Evolutionary conservation across 2,329 filamentous ascomycete species (phyloP).

Genomic region (Phialocephala sp.): DNA sequence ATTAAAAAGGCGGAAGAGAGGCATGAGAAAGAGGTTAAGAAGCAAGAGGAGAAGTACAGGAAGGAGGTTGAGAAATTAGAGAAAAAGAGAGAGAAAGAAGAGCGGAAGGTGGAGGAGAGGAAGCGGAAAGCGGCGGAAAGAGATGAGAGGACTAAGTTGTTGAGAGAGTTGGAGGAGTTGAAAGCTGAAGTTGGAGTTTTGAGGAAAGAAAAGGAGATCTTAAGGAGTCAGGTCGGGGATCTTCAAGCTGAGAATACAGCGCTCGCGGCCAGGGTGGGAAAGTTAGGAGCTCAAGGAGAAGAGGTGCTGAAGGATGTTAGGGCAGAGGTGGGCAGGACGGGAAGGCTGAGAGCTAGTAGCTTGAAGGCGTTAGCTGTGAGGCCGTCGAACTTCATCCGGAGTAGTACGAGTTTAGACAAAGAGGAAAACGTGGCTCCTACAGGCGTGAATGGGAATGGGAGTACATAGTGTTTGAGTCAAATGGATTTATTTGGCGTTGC

Average conservation of each 20-base stretch:
- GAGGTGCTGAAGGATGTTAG: slow-evolving; percentile 38
- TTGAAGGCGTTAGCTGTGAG: slow-evolving; percentile 29
- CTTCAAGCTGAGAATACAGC: slow-evolving; percentile 65
- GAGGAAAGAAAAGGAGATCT: slow-evolving; percentile 60
- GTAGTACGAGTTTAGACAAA: slow-evolving; percentile 25
- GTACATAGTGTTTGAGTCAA: neutral
- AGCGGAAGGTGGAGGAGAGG: slow-evolving; percentile 61
- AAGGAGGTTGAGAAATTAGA: slow-evolving; percentile 69
- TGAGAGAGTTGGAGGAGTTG: slow-evolving; percentile 58
- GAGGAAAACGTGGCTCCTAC: slow-evolving; percentile 11
- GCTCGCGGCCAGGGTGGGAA: slow-evolving; percentile 61
- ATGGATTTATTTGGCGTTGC: slow-evolving; percentile 2
- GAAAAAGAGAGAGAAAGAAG: slow-evolving; percentile 66
- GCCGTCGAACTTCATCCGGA: slow-evolving; percentile 22
- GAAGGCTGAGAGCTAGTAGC: slow-evolving; percentile 34
- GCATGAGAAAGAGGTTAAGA: slow-evolving; percentile 66
- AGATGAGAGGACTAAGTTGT: slow-evolving; percentile 56
- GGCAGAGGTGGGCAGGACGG: slow-evolving; percentile 30
- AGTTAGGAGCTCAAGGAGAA: slow-evolving; percentile 43
- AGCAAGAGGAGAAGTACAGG: slow-evolving; percentile 70
- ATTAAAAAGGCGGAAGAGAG: slow-evolving; percentile 65
- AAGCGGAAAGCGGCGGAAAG: slow-evolving; percentile 57
- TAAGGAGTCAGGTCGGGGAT: slow-evolving; percentile 61
- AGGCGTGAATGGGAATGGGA: neutral
- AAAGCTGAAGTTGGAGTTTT: slow-evolving; percentile 59